Conservation (phyloP, 1,284 basidiomycete species). For the Wolfiporia cocos region DNA sequence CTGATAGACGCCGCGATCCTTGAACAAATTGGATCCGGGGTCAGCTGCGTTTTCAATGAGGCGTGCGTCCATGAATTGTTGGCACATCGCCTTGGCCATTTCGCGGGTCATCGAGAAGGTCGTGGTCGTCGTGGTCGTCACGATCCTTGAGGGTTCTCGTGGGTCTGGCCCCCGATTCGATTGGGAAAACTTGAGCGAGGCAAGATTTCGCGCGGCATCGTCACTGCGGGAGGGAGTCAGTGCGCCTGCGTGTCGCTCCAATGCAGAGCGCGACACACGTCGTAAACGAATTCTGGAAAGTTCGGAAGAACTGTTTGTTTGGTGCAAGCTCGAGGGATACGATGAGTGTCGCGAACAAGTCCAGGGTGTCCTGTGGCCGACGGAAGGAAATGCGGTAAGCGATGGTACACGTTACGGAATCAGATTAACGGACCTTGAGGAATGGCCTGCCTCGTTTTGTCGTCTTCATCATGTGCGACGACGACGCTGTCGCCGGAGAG, state of each 20-base stretch:
- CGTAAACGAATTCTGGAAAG: constrained; percentile 92
- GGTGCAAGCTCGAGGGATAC: constrained; percentile 87
- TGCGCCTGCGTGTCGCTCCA: no score
- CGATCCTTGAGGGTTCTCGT: constrained; percentile 92
- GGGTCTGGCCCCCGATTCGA: constrained; percentile 98
- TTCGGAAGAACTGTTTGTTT: constrained; percentile 95
- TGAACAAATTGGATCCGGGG: constrained; percentile 84
- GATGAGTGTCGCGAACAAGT: constrained; percentile 95
- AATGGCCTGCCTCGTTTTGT: constrained; percentile 93
- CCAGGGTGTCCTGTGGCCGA: constrained; percentile 81
- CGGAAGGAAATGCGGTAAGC: constrained; percentile 2
- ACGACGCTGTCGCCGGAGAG: constrained; percentile 37
- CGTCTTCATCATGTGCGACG: constrained; percentile 96
- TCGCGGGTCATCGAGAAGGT: constrained; percentile 99
- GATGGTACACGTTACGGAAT: not conserved
- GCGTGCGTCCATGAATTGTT: constrained; percentile 98
- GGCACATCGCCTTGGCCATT: constrained; percentile 99
- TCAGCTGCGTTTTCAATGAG: constrained; percentile 97
- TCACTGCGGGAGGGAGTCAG: constrained; percentile 58
- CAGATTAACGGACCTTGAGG: constrained; percentile 60
- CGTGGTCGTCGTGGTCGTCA: constrained; percentile 98
- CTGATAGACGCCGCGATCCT: constrained; percentile 94
- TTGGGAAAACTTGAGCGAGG: constrained; percentile 97
- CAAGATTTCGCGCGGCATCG: constrained; percentile 91
- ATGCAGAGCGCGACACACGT: no score